Percentiles rank a stretch among this genome's conserved stretches.
Evolutionary conservation across 257 asterid species (phyloP).

Genomic region (Ophiorrhiza pumila): DNA sequence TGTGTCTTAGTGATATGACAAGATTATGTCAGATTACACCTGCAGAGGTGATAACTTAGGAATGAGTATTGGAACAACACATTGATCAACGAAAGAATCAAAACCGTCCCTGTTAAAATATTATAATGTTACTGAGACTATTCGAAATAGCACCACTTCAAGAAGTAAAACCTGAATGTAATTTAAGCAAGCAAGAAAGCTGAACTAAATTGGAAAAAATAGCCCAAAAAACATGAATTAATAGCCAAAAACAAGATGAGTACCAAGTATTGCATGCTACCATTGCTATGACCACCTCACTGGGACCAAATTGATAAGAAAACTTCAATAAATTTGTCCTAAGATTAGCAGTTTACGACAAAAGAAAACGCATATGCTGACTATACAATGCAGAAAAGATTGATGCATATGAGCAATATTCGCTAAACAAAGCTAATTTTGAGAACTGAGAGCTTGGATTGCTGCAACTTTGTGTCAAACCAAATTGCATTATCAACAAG

Average conservation of each 20-base stretch:
- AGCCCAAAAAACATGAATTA: not conserved
- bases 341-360: not conserved
- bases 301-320: not conserved
- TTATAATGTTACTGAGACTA: not conserved
- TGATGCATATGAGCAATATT: not conserved
- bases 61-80: slow-evolving; percentile 7
- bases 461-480: not conserved
- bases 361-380: no score
- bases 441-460: not conserved
- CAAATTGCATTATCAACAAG: slow-evolving; percentile 4
- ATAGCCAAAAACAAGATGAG: not conserved
- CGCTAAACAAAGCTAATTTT: not conserved
- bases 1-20: slow-evolving; percentile 2
- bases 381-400: not conserved
- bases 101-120: not conserved
- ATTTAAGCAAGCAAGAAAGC: not conserved
- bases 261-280: no score
- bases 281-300: not conserved
- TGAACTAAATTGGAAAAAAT: not conserved
- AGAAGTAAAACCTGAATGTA: not conserved
- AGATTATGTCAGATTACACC: slow-evolving; percentile 11
- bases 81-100: not conserved
- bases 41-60: slow-evolving; percentile 2
- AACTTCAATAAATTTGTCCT: not conserved
- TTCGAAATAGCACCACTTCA: not conserved